phyloP scores from a whole-genome alignment of 2,329 filamentous ascomycete species.

The Pseudohalonectria lignicola region DNA sequence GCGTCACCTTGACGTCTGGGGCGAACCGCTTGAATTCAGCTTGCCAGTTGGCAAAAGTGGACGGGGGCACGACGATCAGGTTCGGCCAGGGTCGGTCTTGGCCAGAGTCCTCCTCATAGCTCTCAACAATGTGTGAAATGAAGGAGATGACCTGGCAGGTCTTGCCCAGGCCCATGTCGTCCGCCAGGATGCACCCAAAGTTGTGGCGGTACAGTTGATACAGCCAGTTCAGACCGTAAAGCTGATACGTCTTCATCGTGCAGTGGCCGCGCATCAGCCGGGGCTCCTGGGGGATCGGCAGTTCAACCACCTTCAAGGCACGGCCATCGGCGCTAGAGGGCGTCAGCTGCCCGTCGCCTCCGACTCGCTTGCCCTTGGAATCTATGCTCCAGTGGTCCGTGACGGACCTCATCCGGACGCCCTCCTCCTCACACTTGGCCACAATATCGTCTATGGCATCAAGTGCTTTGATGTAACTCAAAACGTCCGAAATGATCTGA shows the following conservation, averaged over 20 bases:
- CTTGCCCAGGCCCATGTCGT: constrained; percentile 96
- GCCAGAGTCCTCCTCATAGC: constrained; percentile 23
- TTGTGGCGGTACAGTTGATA: constrained; percentile 68
- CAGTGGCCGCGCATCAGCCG: constrained; percentile 65
- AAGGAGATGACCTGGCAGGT: constrained; percentile 95
- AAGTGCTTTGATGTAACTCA: constrained; percentile 71
- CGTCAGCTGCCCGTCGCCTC: constrained; percentile 16
- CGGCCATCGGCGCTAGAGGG: constrained; percentile 23
- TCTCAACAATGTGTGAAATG: constrained; percentile 69
- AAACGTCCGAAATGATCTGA: constrained; percentile 36
- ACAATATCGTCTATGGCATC: constrained; percentile 78
- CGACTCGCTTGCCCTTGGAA: constrained; percentile 27
- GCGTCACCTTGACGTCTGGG: constrained; percentile 63
- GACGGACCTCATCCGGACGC: constrained; percentile 39
- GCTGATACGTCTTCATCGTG: constrained; percentile 81
- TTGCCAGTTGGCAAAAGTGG: constrained; percentile 93
- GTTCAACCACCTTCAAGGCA: constrained; percentile 19
- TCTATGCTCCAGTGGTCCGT: constrained; percentile 39
- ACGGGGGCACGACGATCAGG: constrained; percentile 82
- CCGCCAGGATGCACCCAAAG: constrained; percentile 83
- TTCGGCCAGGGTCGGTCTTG: constrained; percentile 51
- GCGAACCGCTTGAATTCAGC: constrained; percentile 84
- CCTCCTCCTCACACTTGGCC: constrained; percentile 60
- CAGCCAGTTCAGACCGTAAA: constrained; percentile 94
- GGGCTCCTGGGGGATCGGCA: constrained; percentile 53